Evolutionary conservation across 139 green algal genomes (phyloP).

Genomic region (Coccomyxa sp.): DNA sequence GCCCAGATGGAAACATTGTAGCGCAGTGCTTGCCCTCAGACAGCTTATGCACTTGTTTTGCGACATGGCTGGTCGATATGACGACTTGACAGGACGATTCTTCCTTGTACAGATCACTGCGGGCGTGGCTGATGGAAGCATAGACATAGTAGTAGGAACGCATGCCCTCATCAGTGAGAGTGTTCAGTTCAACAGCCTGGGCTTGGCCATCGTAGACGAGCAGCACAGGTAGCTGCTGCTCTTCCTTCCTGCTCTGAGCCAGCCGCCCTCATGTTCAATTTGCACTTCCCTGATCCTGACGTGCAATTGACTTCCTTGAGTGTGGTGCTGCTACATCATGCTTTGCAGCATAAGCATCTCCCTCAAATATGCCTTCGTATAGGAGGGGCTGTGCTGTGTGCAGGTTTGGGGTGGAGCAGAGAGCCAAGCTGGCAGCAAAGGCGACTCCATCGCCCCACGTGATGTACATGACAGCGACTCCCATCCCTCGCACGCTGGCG

Average conservation of each 20-base stretch:
- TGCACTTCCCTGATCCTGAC: too few species aligned
- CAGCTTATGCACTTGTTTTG: too few species aligned
- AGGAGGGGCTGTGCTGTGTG: too few species aligned
- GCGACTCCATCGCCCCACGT: constrained; percentile 68
- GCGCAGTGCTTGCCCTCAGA: too few species aligned
- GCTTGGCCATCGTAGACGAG: constrained; percentile 90
- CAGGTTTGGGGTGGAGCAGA: constrained; percentile 87
- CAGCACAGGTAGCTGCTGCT: constrained; percentile 76
- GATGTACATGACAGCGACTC: constrained; percentile 92
- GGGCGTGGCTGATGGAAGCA: constrained; percentile 31
- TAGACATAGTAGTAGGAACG: constrained; percentile 79
- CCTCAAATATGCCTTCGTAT: too few species aligned
- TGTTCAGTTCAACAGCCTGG: constrained; percentile 68
- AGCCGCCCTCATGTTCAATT: neutral
- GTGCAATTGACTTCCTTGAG: too few species aligned
- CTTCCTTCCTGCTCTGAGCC: neutral
- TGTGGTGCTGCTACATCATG: neutral
- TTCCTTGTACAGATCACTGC: neutral
- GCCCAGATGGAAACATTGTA: neutral
- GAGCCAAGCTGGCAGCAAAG: constrained; percentile 55
- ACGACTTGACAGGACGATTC: neutral
- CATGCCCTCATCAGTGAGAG: constrained; percentile 67
- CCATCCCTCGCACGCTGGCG: constrained; percentile 91
- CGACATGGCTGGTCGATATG: too few species aligned
- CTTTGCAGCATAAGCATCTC: neutral